Evolutionary conservation across 257 asterid genomes (phyloP).

Genomic region (Petunia secreta): DNA sequence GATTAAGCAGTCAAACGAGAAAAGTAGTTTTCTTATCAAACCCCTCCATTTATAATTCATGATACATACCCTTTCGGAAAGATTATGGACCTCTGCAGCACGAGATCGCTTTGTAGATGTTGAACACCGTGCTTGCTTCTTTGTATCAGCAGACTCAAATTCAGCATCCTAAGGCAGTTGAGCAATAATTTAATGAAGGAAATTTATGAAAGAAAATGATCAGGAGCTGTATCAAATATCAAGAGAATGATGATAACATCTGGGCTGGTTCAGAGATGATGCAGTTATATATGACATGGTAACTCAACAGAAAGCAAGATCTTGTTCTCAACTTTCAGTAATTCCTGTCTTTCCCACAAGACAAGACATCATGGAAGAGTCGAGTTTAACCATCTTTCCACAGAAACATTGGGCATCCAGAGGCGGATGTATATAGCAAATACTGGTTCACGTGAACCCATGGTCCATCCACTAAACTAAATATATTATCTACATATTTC

Average conservation of each 20-base stretch:
- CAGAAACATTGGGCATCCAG: not conserved
- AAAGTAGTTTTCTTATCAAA: not conserved
- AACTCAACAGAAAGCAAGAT: not conserved
- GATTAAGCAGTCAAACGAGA: constrained; percentile 8
- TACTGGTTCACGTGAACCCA: too few relatives aligned
- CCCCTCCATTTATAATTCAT: not conserved
- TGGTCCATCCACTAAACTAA: too few relatives aligned
- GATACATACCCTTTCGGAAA: constrained; percentile 35
- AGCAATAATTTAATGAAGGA: constrained; percentile 7
- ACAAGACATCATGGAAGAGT: not conserved
- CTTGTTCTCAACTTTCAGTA: not conserved
- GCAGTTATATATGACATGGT: not conserved
- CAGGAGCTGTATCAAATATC: not conserved
- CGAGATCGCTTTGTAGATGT: constrained; percentile 70
- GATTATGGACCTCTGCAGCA: constrained; percentile 84
- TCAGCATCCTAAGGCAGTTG: constrained; percentile 50
- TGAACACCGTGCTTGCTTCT: constrained; percentile 56
- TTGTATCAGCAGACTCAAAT: constrained; percentile 51
- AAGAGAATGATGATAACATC: not conserved
- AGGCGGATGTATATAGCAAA: too few relatives aligned
- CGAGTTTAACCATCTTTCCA: not conserved
- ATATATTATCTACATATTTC: too few relatives aligned
- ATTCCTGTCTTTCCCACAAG: not conserved
- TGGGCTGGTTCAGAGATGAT: not conserved
- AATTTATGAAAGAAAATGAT: not conserved